Evolutionary conservation across 2,329 filamentous ascomycete species (phyloP).

Genomic region (Aspergillus tanneri): DNA sequence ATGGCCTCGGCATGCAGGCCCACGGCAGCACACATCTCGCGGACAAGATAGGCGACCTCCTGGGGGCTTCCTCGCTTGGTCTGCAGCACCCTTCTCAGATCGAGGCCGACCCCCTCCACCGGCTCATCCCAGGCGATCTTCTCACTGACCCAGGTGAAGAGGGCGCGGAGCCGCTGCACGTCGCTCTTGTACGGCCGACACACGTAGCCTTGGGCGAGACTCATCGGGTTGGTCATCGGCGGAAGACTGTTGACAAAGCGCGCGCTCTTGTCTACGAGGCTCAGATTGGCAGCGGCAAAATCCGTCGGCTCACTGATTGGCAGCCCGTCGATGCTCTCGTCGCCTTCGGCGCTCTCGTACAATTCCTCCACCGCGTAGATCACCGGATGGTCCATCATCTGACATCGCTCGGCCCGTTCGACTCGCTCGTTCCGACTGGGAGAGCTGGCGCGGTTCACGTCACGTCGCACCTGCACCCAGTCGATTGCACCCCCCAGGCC

Average conservation of each 20-base stretch:
- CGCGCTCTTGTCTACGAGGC: slow-evolving; percentile 91
- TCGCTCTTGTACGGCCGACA: slow-evolving; percentile 93
- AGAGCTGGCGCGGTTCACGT: slow-evolving; percentile 93
- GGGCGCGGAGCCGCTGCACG: slow-evolving; percentile 85
- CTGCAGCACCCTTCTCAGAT: slow-evolving; percentile 80
- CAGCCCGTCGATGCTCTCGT: slow-evolving; percentile 81
- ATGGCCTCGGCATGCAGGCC: slow-evolving; percentile 86
- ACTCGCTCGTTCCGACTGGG: slow-evolving; percentile 82
- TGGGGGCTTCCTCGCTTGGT: slow-evolving; percentile 80
- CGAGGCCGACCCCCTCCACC: slow-evolving; percentile 73
- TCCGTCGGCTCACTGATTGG: slow-evolving; percentile 80
- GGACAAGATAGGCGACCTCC: slow-evolving; percentile 82
- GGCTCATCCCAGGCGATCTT: slow-evolving; percentile 95
- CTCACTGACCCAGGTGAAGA: slow-evolving; percentile 97
- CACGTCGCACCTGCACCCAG: slow-evolving; percentile 96
- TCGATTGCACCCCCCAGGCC: slow-evolving; percentile 65
- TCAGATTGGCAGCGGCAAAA: slow-evolving; percentile 75
- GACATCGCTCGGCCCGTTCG: slow-evolving; percentile 83
- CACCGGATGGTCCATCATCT: slow-evolving; percentile 89
- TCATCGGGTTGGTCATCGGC: slow-evolving; percentile 75
- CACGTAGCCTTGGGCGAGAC: slow-evolving; percentile 84
- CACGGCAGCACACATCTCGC: slow-evolving; percentile 90
- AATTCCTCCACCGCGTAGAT: slow-evolving; percentile 88
- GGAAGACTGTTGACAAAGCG: slow-evolving; percentile 84
- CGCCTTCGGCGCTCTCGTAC: slow-evolving; percentile 79